Percentiles rank a stretch among this genome's conserved stretches.
phyloP scores from a whole-genome alignment of 2,329 filamentous ascomycete species.

The Cladosporium sp. region DNA sequence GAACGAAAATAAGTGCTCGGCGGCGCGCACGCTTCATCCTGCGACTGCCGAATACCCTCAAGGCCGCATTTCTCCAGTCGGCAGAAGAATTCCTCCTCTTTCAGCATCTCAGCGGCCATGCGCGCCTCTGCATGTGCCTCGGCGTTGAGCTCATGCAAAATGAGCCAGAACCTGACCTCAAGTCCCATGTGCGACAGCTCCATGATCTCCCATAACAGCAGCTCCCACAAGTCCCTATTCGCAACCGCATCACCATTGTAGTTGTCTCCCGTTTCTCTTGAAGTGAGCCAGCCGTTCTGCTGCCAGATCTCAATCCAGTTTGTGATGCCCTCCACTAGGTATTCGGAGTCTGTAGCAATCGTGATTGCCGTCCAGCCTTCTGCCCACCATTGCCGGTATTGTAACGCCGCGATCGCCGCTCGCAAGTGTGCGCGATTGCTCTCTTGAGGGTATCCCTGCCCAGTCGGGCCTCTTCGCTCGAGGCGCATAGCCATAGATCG shows the following conservation, averaged over 20 bases:
- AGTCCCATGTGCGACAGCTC: neutral
- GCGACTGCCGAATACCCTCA: too few relatives aligned
- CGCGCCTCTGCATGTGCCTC: constrained; percentile 5
- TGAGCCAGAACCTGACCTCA: constrained; percentile 11
- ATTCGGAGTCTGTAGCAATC: constrained; percentile 1
- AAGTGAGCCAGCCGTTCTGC: constrained; percentile 3
- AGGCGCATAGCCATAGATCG: neutral
- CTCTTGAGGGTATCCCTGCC: constrained; percentile 1
- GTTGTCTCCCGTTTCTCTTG: neutral
- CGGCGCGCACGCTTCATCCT: too few relatives aligned
- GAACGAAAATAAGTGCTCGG: too few relatives aligned
- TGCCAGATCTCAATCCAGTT: constrained; percentile 10
- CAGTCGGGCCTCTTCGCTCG: neutral
- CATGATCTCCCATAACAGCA: neutral
- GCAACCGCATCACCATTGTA: neutral
- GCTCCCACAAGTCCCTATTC: constrained; percentile 1
- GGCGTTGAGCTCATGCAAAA: neutral
- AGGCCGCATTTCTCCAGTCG: neutral
- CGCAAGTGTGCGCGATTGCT: neutral
- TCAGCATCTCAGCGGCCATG: neutral
- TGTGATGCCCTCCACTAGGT: constrained; percentile 4
- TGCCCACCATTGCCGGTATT: neutral
- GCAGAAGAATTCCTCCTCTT: neutral
- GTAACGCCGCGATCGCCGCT: constrained; percentile 1
- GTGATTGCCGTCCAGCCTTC: constrained; percentile 1